These are phyloP conservation scores for Beauveria scarabaeidicola DNA, from an alignment of 2,329 filamentous ascomycete genomes.

Conservation along the genomic window DNA sequence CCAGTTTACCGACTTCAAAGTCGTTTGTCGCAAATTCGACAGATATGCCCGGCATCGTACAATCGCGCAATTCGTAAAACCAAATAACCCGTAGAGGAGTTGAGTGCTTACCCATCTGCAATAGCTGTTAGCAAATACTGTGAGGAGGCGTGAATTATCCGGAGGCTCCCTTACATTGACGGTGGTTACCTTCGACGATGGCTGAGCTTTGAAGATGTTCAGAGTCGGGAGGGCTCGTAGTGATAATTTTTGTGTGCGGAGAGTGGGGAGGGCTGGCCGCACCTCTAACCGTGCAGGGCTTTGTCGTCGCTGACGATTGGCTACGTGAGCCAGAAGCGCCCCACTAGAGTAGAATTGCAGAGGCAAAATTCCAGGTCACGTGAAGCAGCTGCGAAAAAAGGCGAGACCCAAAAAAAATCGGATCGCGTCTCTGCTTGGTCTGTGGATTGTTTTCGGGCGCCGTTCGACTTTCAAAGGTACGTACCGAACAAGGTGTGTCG, in stretches of 20 bases:
- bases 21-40: background rate
- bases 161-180: slow-evolving; percentile 36
- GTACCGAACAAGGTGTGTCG: background rate
- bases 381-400: background rate
- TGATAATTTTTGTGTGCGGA: slow-evolving; percentile 35
- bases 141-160: slow-evolving; percentile 18
- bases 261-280: slow-evolving; percentile 30
- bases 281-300: slow-evolving; percentile 28
- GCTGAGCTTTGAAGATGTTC: slow-evolving; percentile 33
- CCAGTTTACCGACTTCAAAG: background rate
- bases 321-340: background rate
- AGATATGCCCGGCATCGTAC: background rate
- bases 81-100: slow-evolving; percentile 14
- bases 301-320: slow-evolving; percentile 29
- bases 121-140: slow-evolving; percentile 28
- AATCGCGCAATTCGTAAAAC: slow-evolving; percentile 8
- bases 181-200: slow-evolving; percentile 37
- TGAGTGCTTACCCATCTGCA: slow-evolving; percentile 52
- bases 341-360: slow-evolving; percentile 15
- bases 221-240: slow-evolving; percentile 28
- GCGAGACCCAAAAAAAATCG: background rate
- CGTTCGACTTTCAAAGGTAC: background rate
- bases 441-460: background rate
- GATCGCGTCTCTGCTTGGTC: background rate
- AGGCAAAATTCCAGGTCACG: slow-evolving; percentile 5